Base-by-base conservation (phyloP, 2,329 filamentous ascomycete species). In the Cladosporium sp. region DNA sequence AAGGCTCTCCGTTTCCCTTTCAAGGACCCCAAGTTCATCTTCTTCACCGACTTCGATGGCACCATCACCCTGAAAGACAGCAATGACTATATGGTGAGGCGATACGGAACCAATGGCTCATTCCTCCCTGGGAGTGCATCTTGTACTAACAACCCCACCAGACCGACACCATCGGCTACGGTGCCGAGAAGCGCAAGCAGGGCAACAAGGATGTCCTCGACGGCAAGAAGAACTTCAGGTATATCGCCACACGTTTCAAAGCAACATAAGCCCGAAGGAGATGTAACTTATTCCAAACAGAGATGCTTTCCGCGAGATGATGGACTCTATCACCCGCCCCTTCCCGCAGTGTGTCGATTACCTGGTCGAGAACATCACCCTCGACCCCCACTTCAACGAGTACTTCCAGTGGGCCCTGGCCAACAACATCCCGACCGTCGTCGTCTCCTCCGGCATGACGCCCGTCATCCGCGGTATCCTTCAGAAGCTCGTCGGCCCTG, bases 41-140 rank as follows among this genome's bases (percentile, higher is more conserved):
- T 98, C 81, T 97, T 97, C 77, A 95, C 91, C 62, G 93, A 98
- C 74, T 97, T 97, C 68, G 93, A 98, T 72, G 93, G 93, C 65
- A 97, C 91, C 50, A 92, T 96, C 68, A 96, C 92, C 45, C 79
- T 83, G 53, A 75, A 82, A 65, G 83, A 86, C 70, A 83, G 80
- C 73, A 85, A 86, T 76, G 82, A 86, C 67, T 83, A 74, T 64
- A 75, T 86, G 74, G 79, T 81, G 70, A 49, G 61, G 22, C 22
- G 22, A 28, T 28, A 28, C 7, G 4, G 16, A 40, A 18, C 32
- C 41, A 41, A 31, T 46, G 37, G 22, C 3, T n/a, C 19, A 18
- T 34, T 3, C 38, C 16, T 18, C 16, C 16, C 16, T 18, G 3
- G 16, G 16, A 18, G 16, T 18, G 16, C 16, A 18, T 18, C 16